A percentile compares a stretch with the other conserved stretches of the same genome.
phyloP scores from a whole-genome alignment of 192 early-diverging fungal species.

The Jimgerdemannia lactiflua region DNA sequence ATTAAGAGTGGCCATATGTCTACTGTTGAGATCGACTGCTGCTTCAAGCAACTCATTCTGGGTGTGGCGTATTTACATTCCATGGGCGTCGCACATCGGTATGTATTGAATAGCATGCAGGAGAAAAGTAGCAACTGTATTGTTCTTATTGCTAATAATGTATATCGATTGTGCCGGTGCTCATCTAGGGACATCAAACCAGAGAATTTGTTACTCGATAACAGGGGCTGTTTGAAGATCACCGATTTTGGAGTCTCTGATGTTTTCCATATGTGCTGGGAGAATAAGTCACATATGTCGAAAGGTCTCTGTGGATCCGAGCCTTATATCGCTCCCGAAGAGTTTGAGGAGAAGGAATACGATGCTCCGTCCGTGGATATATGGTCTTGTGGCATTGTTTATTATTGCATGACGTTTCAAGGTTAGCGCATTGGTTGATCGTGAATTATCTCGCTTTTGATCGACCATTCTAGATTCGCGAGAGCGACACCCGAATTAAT shows the following conservation, averaged over 20 bases:
- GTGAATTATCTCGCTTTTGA: too few relatives aligned
- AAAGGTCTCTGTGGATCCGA: constrained; percentile 92
- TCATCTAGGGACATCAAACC: constrained; percentile 64
- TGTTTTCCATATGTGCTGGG: constrained; percentile 65
- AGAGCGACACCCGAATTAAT: too few relatives aligned
- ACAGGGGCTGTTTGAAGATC: constrained; percentile 85
- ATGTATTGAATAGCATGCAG: too few relatives aligned
- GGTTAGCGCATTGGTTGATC: constrained; percentile 13
- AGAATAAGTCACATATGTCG: constrained; percentile 71
- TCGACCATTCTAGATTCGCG: too few relatives aligned
- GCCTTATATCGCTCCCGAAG: constrained; percentile 97
- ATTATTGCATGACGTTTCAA: constrained; percentile 76
- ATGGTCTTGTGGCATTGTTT: constrained; percentile 94
- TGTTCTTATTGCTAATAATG: background rate
- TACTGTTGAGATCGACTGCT: constrained; percentile 78
- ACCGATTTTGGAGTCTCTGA: constrained; percentile 98
- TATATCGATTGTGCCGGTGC: constrained; percentile 2
- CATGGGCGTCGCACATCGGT: constrained; percentile 90
- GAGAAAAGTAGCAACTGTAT: too few relatives aligned
- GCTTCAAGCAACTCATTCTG: constrained; percentile 88
- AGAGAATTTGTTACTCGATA: constrained; percentile 88
- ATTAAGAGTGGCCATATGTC: constrained; percentile 78
- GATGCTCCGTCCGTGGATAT: constrained; percentile 89
- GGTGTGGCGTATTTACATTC: constrained; percentile 91
- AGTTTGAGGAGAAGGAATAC: constrained; percentile 73